Conservation (phyloP, 495 filamentous ascomycete species). For the Neurospora tetrasperma region DNA sequence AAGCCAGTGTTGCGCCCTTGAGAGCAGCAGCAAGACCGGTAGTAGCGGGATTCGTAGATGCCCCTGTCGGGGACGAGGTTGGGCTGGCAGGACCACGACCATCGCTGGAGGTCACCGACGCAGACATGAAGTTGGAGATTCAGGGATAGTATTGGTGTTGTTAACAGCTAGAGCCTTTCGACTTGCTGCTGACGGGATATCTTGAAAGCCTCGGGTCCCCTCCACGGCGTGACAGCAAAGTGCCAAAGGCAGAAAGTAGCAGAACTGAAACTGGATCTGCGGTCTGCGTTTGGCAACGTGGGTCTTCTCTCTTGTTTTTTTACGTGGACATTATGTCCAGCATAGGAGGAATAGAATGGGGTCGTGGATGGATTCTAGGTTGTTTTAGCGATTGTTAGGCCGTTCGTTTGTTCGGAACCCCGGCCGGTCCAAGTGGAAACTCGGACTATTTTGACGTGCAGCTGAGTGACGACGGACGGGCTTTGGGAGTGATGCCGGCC, state of each 20-base stretch:
- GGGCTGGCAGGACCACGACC: conserved; percentile 1
- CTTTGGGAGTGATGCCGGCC: background rate
- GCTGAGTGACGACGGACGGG: background rate
- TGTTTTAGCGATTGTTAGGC: background rate
- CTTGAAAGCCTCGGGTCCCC: background rate
- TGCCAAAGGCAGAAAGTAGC: background rate
- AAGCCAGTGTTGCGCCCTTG: conserved; percentile 38
- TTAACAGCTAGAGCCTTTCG: background rate
- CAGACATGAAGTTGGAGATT: background rate
- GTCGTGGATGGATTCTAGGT: background rate
- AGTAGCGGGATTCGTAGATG: conserved; percentile 6
- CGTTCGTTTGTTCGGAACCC: background rate
- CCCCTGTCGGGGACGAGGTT: conserved; percentile 1
- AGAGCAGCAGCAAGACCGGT: conserved; percentile 25
- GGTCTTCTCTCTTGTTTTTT: background rate
- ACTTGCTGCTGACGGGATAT: background rate
- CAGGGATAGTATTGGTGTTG: background rate
- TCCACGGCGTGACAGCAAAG: background rate
- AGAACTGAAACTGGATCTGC: background rate
- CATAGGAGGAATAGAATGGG: background rate
- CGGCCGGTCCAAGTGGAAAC: background rate
- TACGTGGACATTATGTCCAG: background rate
- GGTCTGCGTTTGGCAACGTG: background rate
- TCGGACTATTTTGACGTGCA: background rate
- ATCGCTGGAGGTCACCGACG: conserved; percentile 1